Evolutionary conservation across 2,329 filamentous ascomycete genomes (phyloP).

Genomic region (Xylogone sp.): DNA sequence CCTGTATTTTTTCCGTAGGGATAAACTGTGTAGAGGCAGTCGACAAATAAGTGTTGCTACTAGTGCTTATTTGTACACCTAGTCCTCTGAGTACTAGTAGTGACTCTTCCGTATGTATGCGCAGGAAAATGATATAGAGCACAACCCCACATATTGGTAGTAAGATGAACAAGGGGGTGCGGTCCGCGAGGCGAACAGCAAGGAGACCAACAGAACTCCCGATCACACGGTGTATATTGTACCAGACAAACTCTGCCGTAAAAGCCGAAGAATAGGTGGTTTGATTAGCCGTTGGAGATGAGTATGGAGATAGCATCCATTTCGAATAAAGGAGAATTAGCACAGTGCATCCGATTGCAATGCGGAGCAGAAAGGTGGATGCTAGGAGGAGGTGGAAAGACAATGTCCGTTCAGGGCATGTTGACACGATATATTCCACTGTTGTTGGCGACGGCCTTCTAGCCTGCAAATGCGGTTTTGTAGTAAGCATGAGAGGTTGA

Average conservation of each 20-base stretch:
- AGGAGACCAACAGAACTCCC: conserved; percentile 28
- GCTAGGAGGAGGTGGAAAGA: conserved; percentile 42
- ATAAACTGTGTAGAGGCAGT: conserved; percentile 69
- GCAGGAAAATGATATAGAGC: conserved; percentile 42
- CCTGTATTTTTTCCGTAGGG: conserved; percentile 85
- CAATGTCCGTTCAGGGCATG: conserved; percentile 54
- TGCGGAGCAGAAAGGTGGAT: conserved; percentile 38
- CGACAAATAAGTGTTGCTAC: conserved; percentile 63
- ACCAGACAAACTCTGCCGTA: conserved; percentile 19
- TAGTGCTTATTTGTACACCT: conserved; percentile 82
- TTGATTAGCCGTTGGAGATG: conserved; percentile 4
- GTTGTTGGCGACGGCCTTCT: conserved; percentile 79
- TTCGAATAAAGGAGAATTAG: conserved; percentile 48
- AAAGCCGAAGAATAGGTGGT: conserved; percentile 7
- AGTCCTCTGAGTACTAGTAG: conserved; percentile 84
- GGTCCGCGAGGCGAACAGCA: conserved; percentile 28
- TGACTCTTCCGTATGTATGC: conserved; percentile 66
- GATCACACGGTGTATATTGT: conserved; percentile 22
- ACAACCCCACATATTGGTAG: conserved; percentile 32
- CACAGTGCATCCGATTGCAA: conserved; percentile 36
- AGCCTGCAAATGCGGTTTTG: conserved; percentile 54
- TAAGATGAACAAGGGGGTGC: conserved; percentile 36
- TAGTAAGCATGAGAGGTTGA: conserved; percentile 52
- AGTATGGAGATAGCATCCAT: conserved; percentile 31
- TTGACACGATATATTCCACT: conserved; percentile 89